Conservation (phyloP, 306 rosid genomes). For the Senna tora region DNA sequence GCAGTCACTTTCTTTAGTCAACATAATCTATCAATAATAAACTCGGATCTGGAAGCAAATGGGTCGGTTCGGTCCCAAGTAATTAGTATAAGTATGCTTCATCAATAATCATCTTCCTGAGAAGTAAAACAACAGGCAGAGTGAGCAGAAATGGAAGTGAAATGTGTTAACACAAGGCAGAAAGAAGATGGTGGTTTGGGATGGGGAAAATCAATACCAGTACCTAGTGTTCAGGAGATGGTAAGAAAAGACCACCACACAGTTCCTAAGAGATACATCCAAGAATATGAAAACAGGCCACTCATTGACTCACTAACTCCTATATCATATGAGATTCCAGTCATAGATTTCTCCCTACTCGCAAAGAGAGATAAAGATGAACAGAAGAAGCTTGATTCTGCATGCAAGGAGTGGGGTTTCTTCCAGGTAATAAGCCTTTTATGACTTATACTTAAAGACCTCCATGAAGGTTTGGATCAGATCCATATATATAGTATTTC, state of each 20-base stretch:
- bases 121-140: background rate
- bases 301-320: background rate
- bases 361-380: slow-evolving; percentile 26
- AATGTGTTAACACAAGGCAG: background rate
- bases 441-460: background rate
- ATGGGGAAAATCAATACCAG: slow-evolving; percentile 34
- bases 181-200: slow-evolving; percentile 16
- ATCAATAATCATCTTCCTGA: background rate
- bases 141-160: slow-evolving; percentile 14
- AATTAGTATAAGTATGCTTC: background rate
- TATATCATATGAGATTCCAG: slow-evolving; percentile 22
- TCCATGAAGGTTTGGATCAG: no score
- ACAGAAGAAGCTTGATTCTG: slow-evolving; percentile 26
- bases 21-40: no score
- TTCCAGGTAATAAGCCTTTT: slow-evolving; percentile 33
- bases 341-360: slow-evolving; percentile 33
- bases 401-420: slow-evolving; percentile 47
- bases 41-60: no score
- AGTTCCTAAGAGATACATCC: slow-evolving; percentile 34
- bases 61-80: no score
- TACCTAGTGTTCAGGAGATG: slow-evolving; percentile 39
- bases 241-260: slow-evolving; percentile 11
- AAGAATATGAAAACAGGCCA: slow-evolving; percentile 29
- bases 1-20: no score
- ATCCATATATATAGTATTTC: no score